These are phyloP conservation scores for Otatea glauca DNA, from an alignment of 176 grass and related monocot genomes.

Conservation along the genomic window DNA sequence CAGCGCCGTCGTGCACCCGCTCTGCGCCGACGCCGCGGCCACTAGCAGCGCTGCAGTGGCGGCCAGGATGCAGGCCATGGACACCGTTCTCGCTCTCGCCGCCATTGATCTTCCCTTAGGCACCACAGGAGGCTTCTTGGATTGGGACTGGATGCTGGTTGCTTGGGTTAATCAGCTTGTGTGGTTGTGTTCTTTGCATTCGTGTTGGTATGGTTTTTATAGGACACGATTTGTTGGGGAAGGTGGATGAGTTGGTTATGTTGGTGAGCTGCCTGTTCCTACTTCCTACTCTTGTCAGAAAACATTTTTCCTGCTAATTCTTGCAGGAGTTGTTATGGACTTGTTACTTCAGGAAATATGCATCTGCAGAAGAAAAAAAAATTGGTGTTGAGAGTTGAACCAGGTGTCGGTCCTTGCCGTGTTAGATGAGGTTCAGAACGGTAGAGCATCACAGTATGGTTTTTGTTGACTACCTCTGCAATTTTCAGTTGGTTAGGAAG, in stretches of 20 bases:
- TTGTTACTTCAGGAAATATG: background rate
- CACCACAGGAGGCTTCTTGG: background rate
- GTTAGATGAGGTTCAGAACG: slow-evolving; percentile 32
- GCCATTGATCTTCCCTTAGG: slow-evolving; percentile 12
- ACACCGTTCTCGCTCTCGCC: background rate
- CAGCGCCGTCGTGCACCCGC: slow-evolving; percentile 63
- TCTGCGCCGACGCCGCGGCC: slow-evolving; percentile 54
- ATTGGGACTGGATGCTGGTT: background rate
- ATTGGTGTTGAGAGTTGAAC: slow-evolving; percentile 15
- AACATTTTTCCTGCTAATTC: background rate
- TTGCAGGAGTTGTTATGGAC: slow-evolving; percentile 7
- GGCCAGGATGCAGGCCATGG: slow-evolving; percentile 15
- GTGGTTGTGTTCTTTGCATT: background rate
- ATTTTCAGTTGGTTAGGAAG: background rate
- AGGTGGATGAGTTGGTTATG: slow-evolving; percentile 23
- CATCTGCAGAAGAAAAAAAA: background rate
- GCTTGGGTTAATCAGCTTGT: background rate
- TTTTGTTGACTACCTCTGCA: background rate
- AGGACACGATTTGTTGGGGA: background rate
- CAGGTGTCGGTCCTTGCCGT: background rate
- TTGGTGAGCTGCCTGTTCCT: slow-evolving; percentile 53
- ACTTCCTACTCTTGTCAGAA: slow-evolving; percentile 2
- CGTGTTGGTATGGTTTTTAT: slow-evolving; percentile 1
- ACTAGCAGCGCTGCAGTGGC: slow-evolving; percentile 29
- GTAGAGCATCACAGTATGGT: background rate